A percentile compares a stretch with the other conserved stretches of the same genome.
phyloP scores from a whole-genome alignment of 208 protist species.

The Spongospora subterranea region DNA sequence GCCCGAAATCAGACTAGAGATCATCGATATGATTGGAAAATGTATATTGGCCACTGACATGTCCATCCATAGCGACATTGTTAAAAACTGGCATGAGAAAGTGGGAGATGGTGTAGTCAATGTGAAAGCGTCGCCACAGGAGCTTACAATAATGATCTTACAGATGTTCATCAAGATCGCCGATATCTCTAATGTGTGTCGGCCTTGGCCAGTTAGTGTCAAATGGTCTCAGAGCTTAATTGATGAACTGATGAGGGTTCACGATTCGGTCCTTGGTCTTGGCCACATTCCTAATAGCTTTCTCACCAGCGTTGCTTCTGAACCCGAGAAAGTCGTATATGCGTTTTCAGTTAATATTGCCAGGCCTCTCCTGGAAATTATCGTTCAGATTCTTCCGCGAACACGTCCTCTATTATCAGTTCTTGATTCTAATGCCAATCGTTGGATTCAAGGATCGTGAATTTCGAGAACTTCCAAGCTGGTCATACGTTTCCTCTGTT shows the following conservation, averaged over 20 bases:
- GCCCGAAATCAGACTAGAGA: not conserved
- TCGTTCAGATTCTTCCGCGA: not conserved
- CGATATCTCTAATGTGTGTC: slow-evolving; percentile 36
- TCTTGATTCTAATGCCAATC: slow-evolving; percentile 22
- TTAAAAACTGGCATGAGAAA: not conserved
- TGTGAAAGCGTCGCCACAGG: not conserved
- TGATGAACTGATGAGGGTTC: slow-evolving; percentile 40
- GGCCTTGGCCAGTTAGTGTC: slow-evolving; percentile 26
- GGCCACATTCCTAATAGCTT: slow-evolving; percentile 46
- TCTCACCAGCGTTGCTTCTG: not conserved
- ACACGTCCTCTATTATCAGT: not conserved
- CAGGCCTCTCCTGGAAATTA: not conserved
- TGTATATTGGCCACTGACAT: slow-evolving; percentile 50
- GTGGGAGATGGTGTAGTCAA: not conserved
- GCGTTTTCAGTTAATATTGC: not conserved
- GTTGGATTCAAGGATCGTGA: not conserved
- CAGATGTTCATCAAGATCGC: slow-evolving; percentile 26
- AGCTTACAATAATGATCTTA: not conserved
- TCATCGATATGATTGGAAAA: slow-evolving; percentile 3
- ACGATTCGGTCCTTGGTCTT: slow-evolving; percentile 21
- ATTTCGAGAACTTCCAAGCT: no score
- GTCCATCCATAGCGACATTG: not conserved
- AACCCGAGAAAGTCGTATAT: not conserved
- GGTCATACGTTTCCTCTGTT: no score
- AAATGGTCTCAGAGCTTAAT: slow-evolving; percentile 25